phyloP scores from a whole-genome alignment of 1,139 yeast species.

The Saccharomyces hybrid region DNA sequence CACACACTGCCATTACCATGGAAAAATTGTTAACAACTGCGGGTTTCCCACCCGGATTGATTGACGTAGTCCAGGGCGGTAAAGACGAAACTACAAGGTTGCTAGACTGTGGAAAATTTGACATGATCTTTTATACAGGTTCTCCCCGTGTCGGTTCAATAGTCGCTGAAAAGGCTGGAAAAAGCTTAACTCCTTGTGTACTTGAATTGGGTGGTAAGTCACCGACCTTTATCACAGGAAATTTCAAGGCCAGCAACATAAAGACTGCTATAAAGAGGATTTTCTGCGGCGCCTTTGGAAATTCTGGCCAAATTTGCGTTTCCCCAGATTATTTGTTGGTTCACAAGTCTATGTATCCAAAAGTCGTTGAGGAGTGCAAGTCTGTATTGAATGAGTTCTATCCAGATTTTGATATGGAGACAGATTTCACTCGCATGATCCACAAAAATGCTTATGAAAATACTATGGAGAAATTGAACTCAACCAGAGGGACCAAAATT shows the following conservation, averaged over 20 bases:
- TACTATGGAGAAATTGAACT: slow-evolving; percentile 39
- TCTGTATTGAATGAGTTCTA: slow-evolving; percentile 42
- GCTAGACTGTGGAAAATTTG: slow-evolving; percentile 54
- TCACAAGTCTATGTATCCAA: slow-evolving; percentile 49
- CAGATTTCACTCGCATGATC: slow-evolving; percentile 54
- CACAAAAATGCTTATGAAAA: slow-evolving; percentile 52
- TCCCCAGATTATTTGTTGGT: slow-evolving; percentile 77
- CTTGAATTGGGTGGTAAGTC: slow-evolving; percentile 94
- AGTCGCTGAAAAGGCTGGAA: slow-evolving; percentile 76
- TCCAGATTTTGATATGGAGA: slow-evolving; percentile 35
- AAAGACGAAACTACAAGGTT: slow-evolving; percentile 61
- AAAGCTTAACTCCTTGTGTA: slow-evolving; percentile 69
- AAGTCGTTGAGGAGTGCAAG: slow-evolving; percentile 43
- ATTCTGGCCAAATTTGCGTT: slow-evolving; percentile 89
- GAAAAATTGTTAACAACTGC: slow-evolving; percentile 49
- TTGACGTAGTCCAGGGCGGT: slow-evolving; percentile 67
- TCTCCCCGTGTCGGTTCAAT: slow-evolving; percentile 68
- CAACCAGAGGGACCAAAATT: slow-evolving; percentile 51
- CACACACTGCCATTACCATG: slow-evolving; percentile 51
- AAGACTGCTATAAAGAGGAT: slow-evolving; percentile 56
- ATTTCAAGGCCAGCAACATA: slow-evolving; percentile 39
- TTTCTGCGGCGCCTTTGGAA: slow-evolving; percentile 70
- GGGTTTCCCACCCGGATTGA: slow-evolving; percentile 46
- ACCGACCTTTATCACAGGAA: slow-evolving; percentile 63
- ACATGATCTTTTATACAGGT: slow-evolving; percentile 85